Base-by-base conservation (phyloP, 768 basidiomycete genomes). In the Boletus edulis region DNA sequence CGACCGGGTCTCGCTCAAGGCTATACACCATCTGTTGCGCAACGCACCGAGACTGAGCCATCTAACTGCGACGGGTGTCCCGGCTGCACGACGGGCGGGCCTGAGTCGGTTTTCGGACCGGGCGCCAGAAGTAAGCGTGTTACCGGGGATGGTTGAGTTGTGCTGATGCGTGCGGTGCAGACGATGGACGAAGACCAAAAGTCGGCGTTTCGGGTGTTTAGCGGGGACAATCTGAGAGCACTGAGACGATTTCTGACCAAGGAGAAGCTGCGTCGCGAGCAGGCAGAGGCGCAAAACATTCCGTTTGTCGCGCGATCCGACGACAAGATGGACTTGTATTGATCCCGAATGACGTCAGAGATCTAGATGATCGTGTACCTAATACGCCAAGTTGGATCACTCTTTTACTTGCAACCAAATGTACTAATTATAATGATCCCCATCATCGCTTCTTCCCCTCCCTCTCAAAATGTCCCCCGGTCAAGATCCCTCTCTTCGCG, bases 121-220 rank as follows among this genome's bases (percentile, higher is more conserved):
- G 12, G 79, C 85, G 32, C 92, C 91, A 31, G 67, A 68, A 56
- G 85, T 87, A 68, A 60, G 85, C 73, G 12, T 5, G 14, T 35
- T 35, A 14, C 34, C 34, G 34, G 14, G 13, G 3, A 14, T 14
- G 12, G 34, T 29, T 29, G n/a, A 8, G 35, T 5, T 12, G 54
- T 38, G 48, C 51, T 60, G 56, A 64, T 11, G 35, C 0, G 32
- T 9, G 34, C 17, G 9, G 20, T 47, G 35, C 66, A 93, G 91
- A 77, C 80, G 32, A 80, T 82, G 67, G 84, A 86, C 61, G 73
- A 75, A 20, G 81, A 83, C 66, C 89, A 92, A 63, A 76, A 79
- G 61, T 77, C 82, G 0, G 82, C 82, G 8, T 94, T 89, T 69
- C 85, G 89, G 60, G 93, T 92, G 38, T 96, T 91, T 67, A 86